Evolutionary conservation across 2,329 filamentous ascomycete species (phyloP), one percentile per base, ranked within the genome.

Genomic region (Cladosporium halotolerans): DNA sequence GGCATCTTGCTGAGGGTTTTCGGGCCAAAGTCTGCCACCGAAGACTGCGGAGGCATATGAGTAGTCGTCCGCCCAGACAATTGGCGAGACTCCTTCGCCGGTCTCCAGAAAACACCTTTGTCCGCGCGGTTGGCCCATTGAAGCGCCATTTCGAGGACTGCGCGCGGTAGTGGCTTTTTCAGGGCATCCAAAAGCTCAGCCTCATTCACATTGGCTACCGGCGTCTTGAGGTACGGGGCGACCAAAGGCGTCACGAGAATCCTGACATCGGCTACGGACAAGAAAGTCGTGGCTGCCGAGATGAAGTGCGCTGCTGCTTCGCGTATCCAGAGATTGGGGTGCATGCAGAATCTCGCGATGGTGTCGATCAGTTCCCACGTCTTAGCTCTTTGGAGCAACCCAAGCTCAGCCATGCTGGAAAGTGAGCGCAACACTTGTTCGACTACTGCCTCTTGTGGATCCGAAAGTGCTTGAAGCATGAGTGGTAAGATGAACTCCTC

Each of bases 401-500:
- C 95, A 16, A 99, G 77, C 51, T 87, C 85, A 8, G 92, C 90
- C 75, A 99, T 88, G 55, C 88, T 86, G 2, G 90, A 89, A 45
- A 99, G 77, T 0, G 92, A 93, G 60, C 93, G 84, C 31, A 99
- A 76, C 1, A 92, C 91, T 53, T 88, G 88, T 65, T 96, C 90
- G 10, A 99, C 85, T 2, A 99, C 93, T 66, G 89, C 92, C 62
- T 96, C 92, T 69, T 99, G 93, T 0, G 88, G 82, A 60, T 99
- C 93, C 0, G 90, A 89, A 62, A 99, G 76, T 7, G 93, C 92
- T 69, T 96, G 93, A 3, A 96, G 81, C 89, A 99, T 96, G 11
- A 99, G 76, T 0, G 95, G 93, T 23, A 99, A 73, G 59, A 97
- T 95, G 62, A 96, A 99, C 61, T 95, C 90, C 69, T 99, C 93